Evolutionary conservation across 2,329 filamentous ascomycete genomes (phyloP).

Genomic region (Colletotrichum falcatum): DNA sequence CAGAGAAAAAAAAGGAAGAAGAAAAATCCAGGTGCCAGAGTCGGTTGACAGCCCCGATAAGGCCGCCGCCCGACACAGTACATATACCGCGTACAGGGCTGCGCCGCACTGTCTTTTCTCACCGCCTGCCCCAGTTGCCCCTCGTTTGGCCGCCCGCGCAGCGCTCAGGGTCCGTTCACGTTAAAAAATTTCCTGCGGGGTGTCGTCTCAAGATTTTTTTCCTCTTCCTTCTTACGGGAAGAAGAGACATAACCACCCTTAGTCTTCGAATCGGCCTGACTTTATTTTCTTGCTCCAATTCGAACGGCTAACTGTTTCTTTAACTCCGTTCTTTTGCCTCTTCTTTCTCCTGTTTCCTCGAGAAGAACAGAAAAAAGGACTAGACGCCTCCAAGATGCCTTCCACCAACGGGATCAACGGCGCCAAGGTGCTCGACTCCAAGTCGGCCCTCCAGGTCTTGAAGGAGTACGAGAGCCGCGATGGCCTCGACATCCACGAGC

Average conservation of each 20-base stretch:
- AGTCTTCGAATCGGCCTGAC: slow-evolving; percentile 48
- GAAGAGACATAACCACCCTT: slow-evolving; percentile 55
- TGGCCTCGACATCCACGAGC: slow-evolving; percentile 86
- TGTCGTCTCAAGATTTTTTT: slow-evolving; percentile 50
- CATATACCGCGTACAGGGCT: background rate
- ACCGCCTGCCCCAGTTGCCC: slow-evolving; percentile 39
- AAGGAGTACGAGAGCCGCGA: slow-evolving; percentile 84
- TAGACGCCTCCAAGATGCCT: slow-evolving; percentile 71
- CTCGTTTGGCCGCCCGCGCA: slow-evolving; percentile 34
- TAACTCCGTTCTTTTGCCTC: slow-evolving; percentile 49
- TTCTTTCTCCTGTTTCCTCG: slow-evolving; percentile 47
- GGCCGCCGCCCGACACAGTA: slow-evolving; percentile 27
- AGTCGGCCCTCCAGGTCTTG: slow-evolving; percentile 82
- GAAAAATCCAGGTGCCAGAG: background rate
- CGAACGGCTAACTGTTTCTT: slow-evolving; percentile 47
- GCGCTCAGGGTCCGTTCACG: slow-evolving; percentile 32
- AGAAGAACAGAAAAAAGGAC: slow-evolving; percentile 42
- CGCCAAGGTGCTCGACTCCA: slow-evolving; percentile 76
- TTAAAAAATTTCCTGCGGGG: slow-evolving; percentile 56
- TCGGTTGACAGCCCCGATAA: slow-evolving; percentile 3
- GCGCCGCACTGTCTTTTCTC: slow-evolving; percentile 30
- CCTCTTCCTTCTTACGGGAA: slow-evolving; percentile 64
- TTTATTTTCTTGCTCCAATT: slow-evolving; percentile 48
- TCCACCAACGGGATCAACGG: slow-evolving; percentile 64
- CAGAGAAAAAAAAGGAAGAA: background rate